Evolutionary conservation across 148 eudicot genomes (phyloP).

Genomic region (Nepenthes gracilis): DNA sequence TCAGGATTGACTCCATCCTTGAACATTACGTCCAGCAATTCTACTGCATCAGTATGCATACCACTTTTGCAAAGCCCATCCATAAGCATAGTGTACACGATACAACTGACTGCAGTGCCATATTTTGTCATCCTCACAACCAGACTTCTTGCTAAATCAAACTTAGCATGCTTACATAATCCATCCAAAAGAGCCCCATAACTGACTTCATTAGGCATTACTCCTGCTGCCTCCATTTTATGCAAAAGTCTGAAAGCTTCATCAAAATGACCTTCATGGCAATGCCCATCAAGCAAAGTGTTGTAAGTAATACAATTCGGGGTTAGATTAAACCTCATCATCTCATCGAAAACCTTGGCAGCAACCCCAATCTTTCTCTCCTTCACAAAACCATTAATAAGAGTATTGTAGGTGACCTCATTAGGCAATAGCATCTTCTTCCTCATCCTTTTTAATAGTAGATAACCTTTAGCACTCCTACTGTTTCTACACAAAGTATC

Average conservation of each 20-base stretch:
- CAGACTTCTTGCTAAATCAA: conserved; percentile 48
- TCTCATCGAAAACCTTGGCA: conserved; percentile 47
- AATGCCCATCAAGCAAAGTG: conserved; percentile 64
- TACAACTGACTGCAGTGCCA: conserved; percentile 21
- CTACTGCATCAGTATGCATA: conserved; percentile 38
- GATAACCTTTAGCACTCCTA: conserved; percentile 61
- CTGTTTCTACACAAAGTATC: conserved; percentile 44
- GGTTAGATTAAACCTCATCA: conserved; percentile 33
- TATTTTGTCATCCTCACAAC: conserved; percentile 41
- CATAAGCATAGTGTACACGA: conserved; percentile 53
- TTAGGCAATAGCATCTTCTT: conserved; percentile 47
- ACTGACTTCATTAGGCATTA: conserved; percentile 53
- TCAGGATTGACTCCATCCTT: conserved; percentile 44
- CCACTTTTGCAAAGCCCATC: conserved; percentile 58
- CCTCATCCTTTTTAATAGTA: conserved; percentile 59
- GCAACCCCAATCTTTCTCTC: conserved; percentile 72
- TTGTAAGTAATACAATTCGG: conserved; percentile 62
- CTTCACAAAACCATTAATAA: conserved; percentile 63
- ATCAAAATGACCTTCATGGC: conserved; percentile 39
- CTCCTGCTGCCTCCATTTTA: conserved; percentile 47
- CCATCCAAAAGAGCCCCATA: conserved; percentile 71
- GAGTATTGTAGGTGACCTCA: conserved; percentile 67
- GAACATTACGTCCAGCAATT: conserved; percentile 41
- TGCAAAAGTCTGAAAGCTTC: conserved; percentile 46
- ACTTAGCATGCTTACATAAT: conserved; percentile 46